Evolutionary conservation across 2,329 filamentous ascomycete genomes (phyloP), one percentile per base, ranked within the genome.

Genomic region (Hymenoscyphus fraxineus): DNA sequence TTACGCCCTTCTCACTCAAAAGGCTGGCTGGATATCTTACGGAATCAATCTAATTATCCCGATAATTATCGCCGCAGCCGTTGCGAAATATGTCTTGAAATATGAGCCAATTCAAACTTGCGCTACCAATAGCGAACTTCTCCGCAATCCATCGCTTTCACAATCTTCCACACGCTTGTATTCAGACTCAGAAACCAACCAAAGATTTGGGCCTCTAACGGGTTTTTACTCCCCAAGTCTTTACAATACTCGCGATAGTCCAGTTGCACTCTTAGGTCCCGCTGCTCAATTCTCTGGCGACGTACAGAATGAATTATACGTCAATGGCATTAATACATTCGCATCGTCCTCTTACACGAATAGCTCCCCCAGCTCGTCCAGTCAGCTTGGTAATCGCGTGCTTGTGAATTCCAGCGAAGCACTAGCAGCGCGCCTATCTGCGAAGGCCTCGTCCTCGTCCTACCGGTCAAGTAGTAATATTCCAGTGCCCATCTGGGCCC

Each of bases 41-140:
- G 70, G 83, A 13, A 84, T 82, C 12, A 85, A 85, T 31, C 72
- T 88, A 2, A 71, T 87, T 0, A 82, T 89, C 32, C 86, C 87
- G 0, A 81, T 89, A 65, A 79, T 86, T 41, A 68, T 73, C 58
- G 83, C 85, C 2, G 82, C 85, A 31, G 86, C 84, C 1, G 73
- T 88, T 4, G 85, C 87, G 2, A 86, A 70, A 40, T 69, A 68
- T 32, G 32, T 71, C 27, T 62, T 62, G 35, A 60, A 62, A 35
- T 67, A 69, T 38, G 35, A 65, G 3, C 55, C 67, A 2, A 61
- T 71, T 10, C 66, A 70, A 58, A 73, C 69, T 27, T 73, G 71
- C 51, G 54, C 65, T 19, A 59, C 12, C 12, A 71, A 69, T 54
- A 62, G 31, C 5, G 27, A 64, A 38, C 22, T 66, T 3, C 62